Percentiles rank a stretch among this genome's conserved stretches.
Conservation (phyloP, 179 eudicot species). For the Beta corolliflora region DNA sequence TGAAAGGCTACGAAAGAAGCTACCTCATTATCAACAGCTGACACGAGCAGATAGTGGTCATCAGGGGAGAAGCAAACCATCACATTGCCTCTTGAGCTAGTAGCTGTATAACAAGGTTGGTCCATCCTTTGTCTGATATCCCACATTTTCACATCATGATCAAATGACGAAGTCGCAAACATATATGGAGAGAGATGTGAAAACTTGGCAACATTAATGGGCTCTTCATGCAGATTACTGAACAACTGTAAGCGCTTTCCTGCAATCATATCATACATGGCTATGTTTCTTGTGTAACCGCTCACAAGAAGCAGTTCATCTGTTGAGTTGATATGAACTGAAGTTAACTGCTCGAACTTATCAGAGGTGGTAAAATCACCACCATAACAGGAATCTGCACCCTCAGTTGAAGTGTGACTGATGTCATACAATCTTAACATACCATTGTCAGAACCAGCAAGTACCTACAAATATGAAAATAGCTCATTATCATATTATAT, state of each 20-base stretch:
- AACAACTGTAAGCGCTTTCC: conserved; percentile 71
- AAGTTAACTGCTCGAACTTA: conserved; percentile 84
- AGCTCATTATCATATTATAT: background rate
- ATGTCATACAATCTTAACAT: conserved; percentile 70
- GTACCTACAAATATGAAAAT: conserved; percentile 44
- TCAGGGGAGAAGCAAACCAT: conserved; percentile 98
- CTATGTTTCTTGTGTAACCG: conserved; percentile 77
- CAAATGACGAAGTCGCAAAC: conserved; percentile 91
- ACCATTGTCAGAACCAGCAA: conserved; percentile 94
- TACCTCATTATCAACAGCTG: conserved; percentile 98
- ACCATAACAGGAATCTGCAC: conserved; percentile 31
- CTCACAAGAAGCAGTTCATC: conserved; percentile 88
- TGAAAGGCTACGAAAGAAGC: background rate
- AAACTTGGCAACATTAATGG: conserved; percentile 91
- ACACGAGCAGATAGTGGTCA: conserved; percentile 85
- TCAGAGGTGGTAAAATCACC: conserved; percentile 51
- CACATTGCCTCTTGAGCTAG: conserved; percentile 92
- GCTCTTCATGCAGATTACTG: conserved; percentile 70
- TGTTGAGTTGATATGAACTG: conserved; percentile 87
- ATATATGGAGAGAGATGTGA: conserved; percentile 76
- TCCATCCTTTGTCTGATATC: conserved; percentile 70
- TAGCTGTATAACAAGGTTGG: conserved; percentile 74
- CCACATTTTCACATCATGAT: conserved; percentile 93
- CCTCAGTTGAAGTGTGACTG: conserved; percentile 38
- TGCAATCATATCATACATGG: conserved; percentile 74